A percentile compares a stretch with the other conserved stretches of the same genome.
These are phyloP conservation scores for Cudoniella acicularis DNA, from an alignment of 495 filamentous ascomycete genomes.

Conservation along the genomic window DNA sequence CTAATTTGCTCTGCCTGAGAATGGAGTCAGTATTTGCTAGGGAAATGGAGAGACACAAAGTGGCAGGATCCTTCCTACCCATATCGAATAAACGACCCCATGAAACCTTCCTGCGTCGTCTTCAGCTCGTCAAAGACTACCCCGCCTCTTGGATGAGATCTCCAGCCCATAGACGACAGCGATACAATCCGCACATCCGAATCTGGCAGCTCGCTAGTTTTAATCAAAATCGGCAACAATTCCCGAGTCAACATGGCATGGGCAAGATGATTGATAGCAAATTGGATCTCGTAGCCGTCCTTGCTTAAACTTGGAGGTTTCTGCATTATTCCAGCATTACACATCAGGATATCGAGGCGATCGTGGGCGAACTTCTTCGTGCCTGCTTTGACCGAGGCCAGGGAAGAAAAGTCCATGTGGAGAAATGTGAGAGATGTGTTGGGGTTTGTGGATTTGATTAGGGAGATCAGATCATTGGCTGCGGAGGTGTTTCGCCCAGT, in stretches of 20 bases:
- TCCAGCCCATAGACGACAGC: conserved; percentile 33
- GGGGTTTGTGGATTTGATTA: conserved; percentile 1
- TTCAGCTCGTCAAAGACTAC: conserved; percentile 36
- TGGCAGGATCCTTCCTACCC: conserved; percentile 28
- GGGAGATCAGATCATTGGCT: conserved; percentile 29
- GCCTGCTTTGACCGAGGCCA: conserved; percentile 10
- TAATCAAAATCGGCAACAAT: conserved; percentile 41
- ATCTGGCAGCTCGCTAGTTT: conserved; percentile 24
- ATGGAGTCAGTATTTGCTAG: neutral
- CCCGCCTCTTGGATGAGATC: conserved; percentile 30
- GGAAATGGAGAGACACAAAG: neutral
- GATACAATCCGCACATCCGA: conserved; percentile 40
- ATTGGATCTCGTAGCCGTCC: conserved; percentile 57
- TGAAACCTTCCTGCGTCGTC: conserved; percentile 27
- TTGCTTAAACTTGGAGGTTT: conserved; percentile 39
- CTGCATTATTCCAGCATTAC: conserved; percentile 68
- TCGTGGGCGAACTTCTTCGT: neutral
- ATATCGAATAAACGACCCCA: conserved; percentile 50
- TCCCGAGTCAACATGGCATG: conserved; percentile 63
- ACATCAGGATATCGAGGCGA: conserved; percentile 57
- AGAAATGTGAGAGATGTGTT: conserved; percentile 5
- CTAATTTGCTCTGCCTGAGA: conserved; percentile 54
- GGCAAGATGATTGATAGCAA: conserved; percentile 65
- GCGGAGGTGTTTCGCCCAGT: conserved; percentile 52
- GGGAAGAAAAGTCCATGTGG: conserved; percentile 16